Base-by-base conservation (phyloP, 139 green algal genomes). In the Zygnema circumcarinatum region DNA sequence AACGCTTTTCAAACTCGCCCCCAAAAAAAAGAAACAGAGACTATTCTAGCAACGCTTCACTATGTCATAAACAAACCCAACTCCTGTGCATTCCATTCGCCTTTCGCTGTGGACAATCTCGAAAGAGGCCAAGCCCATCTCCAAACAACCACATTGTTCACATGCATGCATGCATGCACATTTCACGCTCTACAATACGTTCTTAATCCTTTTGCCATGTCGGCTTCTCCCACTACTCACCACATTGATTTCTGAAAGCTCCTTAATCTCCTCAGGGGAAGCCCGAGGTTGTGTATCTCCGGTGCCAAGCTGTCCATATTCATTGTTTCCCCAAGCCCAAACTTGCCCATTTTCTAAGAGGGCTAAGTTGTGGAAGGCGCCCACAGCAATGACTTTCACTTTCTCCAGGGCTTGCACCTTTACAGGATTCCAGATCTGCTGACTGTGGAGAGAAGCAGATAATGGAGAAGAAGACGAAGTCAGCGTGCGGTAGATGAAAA, bases 311-410 rank as follows among this genome's bases (percentile, higher is more conserved):
- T 94, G 91, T 25, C 92, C 88, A 21, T 91, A 90, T 33, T 89
- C 86, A 83, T 95, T 94, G 69, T 80, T 74, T 53, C 94, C 94
- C 93, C 93, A 96, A 1, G 86, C 85, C 54, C 88, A 94, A 53
- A 96, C 92, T 42, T 86, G 0, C 2, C 86, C 86, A 2, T 32
- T 31, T 0, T 20, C 56, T 40, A 31, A 85, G 29, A 87, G 80
- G 40, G 67, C 86, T 25, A 91, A 1, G 42, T 68, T 81, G n/a
- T 91, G 86, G 39, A 69, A 86, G 20, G 84, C 84, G 2, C 84
- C 84, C 47, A 76, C 84, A 22, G 33, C 84, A 38, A 88, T 87
- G 22, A 38, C 33, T 2, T 38, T 42, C 31, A 88, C 74, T 25
- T 88, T 41, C 31, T 38, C 35, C 76, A 84, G 40, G 22, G 42